Evolutionary conservation across 495 filamentous ascomycete species (phyloP).

Genomic region (Trichoderma asperelloides): DNA sequence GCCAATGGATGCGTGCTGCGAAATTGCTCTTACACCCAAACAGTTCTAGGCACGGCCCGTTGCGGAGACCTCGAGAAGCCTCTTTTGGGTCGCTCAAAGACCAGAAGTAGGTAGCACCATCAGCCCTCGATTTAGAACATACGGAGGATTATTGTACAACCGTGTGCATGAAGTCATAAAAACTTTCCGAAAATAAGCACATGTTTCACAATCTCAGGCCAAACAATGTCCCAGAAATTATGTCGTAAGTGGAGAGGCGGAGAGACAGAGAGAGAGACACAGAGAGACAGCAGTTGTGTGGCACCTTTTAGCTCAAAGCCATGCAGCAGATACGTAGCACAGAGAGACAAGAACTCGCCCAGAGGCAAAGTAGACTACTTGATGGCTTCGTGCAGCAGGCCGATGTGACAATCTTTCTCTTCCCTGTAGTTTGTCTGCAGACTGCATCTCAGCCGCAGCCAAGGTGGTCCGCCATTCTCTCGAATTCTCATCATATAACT

Average conservation of each 20-base stretch:
- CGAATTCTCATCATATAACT: neutral
- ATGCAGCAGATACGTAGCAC: too few relatives aligned
- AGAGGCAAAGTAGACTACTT: neutral
- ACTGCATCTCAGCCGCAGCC: neutral
- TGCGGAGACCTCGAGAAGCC: neutral
- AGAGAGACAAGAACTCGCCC: neutral
- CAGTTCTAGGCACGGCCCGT: slow-evolving; percentile 7
- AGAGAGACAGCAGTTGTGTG: too few relatives aligned
- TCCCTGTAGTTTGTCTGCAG: neutral
- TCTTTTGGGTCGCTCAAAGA: neutral
- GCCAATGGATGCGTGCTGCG: neutral
- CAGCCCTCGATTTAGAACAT: too few relatives aligned
- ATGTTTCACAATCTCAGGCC: too few relatives aligned
- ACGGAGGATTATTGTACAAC: too few relatives aligned
- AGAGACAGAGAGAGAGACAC: too few relatives aligned
- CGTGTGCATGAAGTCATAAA: too few relatives aligned
- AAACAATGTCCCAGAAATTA: too few relatives aligned
- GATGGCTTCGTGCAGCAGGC: neutral
- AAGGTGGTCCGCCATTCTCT: neutral
- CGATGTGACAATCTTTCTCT: neutral
- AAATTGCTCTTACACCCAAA: slow-evolving; percentile 3
- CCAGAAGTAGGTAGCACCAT: neutral
- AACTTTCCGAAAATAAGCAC: too few relatives aligned
- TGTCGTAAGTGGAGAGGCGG: too few relatives aligned
- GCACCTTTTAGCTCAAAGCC: too few relatives aligned